Base-by-base conservation (phyloP, 345 rosid genomes). In the Acer saccharum region DNA sequence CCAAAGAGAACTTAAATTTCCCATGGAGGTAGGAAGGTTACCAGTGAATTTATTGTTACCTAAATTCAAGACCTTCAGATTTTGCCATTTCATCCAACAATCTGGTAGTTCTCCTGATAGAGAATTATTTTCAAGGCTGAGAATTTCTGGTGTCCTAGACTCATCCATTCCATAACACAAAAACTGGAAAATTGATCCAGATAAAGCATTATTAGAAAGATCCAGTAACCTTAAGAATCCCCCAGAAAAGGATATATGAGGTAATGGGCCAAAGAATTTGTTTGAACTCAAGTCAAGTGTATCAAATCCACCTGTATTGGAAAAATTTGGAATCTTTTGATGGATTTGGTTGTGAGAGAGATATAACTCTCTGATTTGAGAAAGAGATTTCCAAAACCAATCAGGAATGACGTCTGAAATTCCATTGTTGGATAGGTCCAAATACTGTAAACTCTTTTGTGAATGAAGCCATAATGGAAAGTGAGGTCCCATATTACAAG, bases 1-100 rank as follows among this genome's bases (percentile, higher is more conserved):
- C 12, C 35, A 17, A 14, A 83, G 81, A 17, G 17, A 7, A 2
- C 3, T 62, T 68, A 81, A 76, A 0, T 21, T 14, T 1, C 80
- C 81, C 10, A 81, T 32, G 5, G 86, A 81, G 13, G 39, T 39
- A 0, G 88, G 83, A 43, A 86, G 69, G 4, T 21, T 70, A 7
- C 86, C 84, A 1, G 0, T 25, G 1, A 83, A 41, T 1, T 72
- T 66, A 44, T 79, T 86, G 65, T 58, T 27, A 44, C 74, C 43
- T n/a, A 83, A 11, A 16, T 79, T 73, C 14, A 86, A 3, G 6
- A 46, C 58, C 3, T 4, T 12, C 50, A 83, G 65, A 0, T 3
- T 2, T 5, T 27, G 32, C 84, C 78, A 77, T 7, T 16, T 58
- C 23, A 20, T 58, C 63, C 63, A 58, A 58, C 63, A 58, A 10